Evolutionary conservation across 495 filamentous ascomycete genomes (phyloP), one percentile per base, ranked within the genome.

Genomic region (Venustampulla echinocandica): DNA sequence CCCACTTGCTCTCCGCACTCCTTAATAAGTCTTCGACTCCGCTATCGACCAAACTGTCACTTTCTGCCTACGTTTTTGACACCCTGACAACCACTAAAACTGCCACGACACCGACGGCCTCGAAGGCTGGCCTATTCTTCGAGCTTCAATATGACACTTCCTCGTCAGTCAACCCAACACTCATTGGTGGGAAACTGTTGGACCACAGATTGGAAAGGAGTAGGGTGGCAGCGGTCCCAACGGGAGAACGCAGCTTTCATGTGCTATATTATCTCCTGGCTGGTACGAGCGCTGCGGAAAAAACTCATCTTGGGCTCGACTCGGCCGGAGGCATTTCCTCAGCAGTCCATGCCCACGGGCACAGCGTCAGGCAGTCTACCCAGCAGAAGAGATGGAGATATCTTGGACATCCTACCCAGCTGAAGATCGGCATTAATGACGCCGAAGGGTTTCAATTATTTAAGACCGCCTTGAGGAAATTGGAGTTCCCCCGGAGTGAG

Each of bases 31-130:
- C 88, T 10, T 85, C 88, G 0, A 97, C 92, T 6, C 92, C 92
- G 1, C 67, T 98, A 3, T 96, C 90, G 1, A 82, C 80, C 46
- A 98, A 95, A 62, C 71, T 96, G 18, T 95, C 89, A 2, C 85
- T 90, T 27, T 90, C 92, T 25, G 81, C 88, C 10, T 98, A 94
- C 61, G 76, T 96, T 19, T 96, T 97, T 62, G 92, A 98, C 61
- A 83, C 88, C 5, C 74, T 98, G 32, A 98, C 92, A 3, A 95
- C 92, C 5, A 98, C 90, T n/a, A 98, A 98, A 69, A 94, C 90
- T 14, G 75, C 87, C 15, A 95, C 90, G 4, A 95, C 90, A 0
- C 90, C 90, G 1, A 95, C 87, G 4, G 92, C 92, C 19, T 96
- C 90, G 11, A 96, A 95, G 63, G 83, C 92, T 4, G 92, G 92